Evolutionary conservation across 441 rosid species (phyloP).

Genomic region (Gossypium trilobum): DNA sequence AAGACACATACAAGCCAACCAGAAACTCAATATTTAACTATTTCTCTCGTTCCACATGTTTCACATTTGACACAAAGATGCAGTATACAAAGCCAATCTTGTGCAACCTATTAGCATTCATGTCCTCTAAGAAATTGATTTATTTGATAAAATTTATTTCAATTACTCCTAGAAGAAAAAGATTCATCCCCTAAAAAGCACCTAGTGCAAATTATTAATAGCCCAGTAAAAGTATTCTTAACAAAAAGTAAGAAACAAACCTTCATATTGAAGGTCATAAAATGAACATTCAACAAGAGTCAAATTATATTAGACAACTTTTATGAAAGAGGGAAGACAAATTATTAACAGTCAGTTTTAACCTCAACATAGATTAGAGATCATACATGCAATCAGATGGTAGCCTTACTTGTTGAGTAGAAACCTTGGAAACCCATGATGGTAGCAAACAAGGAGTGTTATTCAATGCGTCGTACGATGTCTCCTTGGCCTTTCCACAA

Average conservation of each 20-base stretch:
- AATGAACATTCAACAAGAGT: background rate
- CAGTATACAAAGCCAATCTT: background rate
- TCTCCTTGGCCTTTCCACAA: conserved; percentile 93
- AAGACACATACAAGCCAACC: background rate
- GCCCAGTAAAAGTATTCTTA: background rate
- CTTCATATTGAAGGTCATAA: conserved; percentile 3
- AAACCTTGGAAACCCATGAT: conserved; percentile 85
- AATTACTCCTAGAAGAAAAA: background rate
- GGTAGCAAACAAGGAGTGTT: conserved; percentile 93
- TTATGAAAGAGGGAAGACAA: background rate
- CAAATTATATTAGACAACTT: background rate
- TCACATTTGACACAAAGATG: background rate
- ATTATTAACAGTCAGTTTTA: background rate
- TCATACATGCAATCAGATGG: conserved; percentile 18
- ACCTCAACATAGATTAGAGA: background rate
- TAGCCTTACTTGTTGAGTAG: conserved; percentile 76
- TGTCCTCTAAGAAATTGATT: background rate
- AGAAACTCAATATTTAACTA: background rate
- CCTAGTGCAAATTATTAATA: background rate
- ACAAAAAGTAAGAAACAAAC: background rate
- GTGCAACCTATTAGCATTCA: background rate
- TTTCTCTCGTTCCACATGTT: background rate
- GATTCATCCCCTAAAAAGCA: background rate
- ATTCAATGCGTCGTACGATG: conserved; percentile 84
- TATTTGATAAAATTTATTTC: background rate